Evolutionary conservation across 2,329 filamentous ascomycete species (phyloP), one percentile per base, ranked within the genome.

Genomic region (Akanthomyces muscarius): DNA sequence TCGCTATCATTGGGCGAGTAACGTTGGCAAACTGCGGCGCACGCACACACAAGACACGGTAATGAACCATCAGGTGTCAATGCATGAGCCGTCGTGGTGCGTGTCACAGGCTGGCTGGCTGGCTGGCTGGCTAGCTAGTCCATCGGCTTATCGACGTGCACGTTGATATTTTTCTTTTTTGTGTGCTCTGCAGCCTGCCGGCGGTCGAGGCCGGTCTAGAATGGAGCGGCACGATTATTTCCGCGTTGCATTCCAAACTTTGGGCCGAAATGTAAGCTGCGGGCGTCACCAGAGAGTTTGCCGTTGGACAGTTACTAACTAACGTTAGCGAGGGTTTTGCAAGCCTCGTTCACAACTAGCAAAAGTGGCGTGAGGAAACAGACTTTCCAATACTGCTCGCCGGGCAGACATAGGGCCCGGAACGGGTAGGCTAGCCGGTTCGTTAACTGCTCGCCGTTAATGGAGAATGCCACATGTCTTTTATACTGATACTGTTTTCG

Each of bases 41-140:
- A 28, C 14, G n/a, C 33, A 21, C 30, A 13, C 42, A 23, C 38
- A 55, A 14, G 21, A 48, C 30, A 23, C 7, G 13, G n/a, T 7
- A 5, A 53, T 47, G 25, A 30, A 36, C n/a, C 42, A 51, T 60
- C 45, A 60, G 57, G 57, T 60, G 47, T 51, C 57, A 51, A 42
- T 60, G 57, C 45, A 51, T 28, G 11, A 16, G 33, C 13, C 30
- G 33, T 48, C 7, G 28, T 28, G 54, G 41, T 56, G 54, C 54
- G 54, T 57, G 42, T 57, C 42, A 60, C 33, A 25, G 36, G 45
- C 36, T 36, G 50, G 50, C 50, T 52, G 25, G 50, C 44, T 8
- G 42, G 16, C 16, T 51, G 21, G 21, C 21, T 21, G 21, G 21
- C 21, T 21, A 21, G 21, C 21, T 21, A 1, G 25, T n/a, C n/a